Evolutionary conservation across 768 basidiomycete species (phyloP).

Genomic region (Cystobasidium tubakii): DNA sequence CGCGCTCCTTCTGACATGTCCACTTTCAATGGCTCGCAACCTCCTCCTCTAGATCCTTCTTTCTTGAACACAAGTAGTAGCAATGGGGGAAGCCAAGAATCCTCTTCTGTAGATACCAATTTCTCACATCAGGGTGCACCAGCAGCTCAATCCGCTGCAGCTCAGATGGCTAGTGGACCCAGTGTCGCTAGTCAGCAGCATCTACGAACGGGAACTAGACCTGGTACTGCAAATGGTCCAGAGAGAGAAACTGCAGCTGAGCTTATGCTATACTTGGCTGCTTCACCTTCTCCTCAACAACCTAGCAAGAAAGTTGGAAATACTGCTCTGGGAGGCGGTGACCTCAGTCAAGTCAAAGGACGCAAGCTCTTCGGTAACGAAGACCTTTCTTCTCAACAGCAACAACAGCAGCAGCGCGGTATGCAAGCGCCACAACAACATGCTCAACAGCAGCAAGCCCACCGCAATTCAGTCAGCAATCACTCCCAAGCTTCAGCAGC

Average conservation of each 20-base stretch:
- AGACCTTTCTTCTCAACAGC: constrained; percentile 11
- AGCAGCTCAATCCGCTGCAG: background rate
- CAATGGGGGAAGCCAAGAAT: constrained; percentile 8
- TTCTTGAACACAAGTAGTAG: background rate
- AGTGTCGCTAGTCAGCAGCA: constrained; percentile 11
- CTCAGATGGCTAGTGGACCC: background rate
- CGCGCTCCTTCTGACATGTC: constrained; percentile 18
- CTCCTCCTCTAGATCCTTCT: constrained; percentile 12
- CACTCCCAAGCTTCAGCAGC: background rate
- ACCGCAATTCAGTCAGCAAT: background rate
- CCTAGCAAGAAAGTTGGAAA: background rate
- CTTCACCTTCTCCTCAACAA: constrained; percentile 41
- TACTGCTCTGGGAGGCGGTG: constrained; percentile 12
- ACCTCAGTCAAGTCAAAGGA: constrained; percentile 39
- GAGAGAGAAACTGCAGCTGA: constrained; percentile 40
- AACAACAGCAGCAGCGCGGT: background rate
- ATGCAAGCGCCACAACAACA: background rate
- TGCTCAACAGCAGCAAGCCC: background rate
- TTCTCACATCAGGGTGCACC: background rate
- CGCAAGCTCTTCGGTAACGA: constrained; percentile 39
- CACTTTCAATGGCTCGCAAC: constrained; percentile 8
- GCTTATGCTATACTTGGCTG: constrained; percentile 45
- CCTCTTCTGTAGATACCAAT: constrained; percentile 20
- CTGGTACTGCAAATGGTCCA: constrained; percentile 8
- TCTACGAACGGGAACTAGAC: background rate